phyloP scores from a whole-genome alignment of 768 basidiomycete genomes.

The Mycena epipterygia region DNA sequence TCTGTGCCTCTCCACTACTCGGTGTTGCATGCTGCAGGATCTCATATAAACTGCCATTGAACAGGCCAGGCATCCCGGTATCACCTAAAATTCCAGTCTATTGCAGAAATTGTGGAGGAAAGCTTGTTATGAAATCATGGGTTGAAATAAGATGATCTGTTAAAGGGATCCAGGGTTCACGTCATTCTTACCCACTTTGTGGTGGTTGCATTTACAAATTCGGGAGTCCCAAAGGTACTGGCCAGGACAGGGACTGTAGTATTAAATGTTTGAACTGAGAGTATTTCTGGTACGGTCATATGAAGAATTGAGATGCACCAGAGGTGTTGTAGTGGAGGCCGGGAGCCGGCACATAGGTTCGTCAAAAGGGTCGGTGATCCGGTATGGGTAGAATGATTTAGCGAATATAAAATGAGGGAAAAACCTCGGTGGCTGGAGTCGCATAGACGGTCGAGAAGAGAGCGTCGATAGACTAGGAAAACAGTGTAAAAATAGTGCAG shows the following conservation, averaged over 20 bases:
- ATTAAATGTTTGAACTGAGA: background rate
- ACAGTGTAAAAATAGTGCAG: no score
- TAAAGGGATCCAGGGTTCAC: no score
- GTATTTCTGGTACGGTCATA: background rate
- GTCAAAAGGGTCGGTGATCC: no score
- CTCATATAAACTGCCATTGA: slow-evolving; percentile 7
- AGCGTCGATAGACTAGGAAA: no score
- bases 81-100: background rate
- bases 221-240: background rate
- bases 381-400: no score
- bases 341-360: no score
- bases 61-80: background rate
- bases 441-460: no score
- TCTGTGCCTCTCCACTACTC: background rate
- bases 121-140: background rate
- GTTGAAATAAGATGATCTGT: background rate
- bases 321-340: no score
- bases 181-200: background rate
- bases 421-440: no score
- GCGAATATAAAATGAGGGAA: no score
- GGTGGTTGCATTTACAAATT: background rate
- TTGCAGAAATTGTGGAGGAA: background rate
- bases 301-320: background rate
- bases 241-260: background rate
- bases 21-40: background rate